Evolutionary conservation across 805 yeast genomes (phyloP), one percentile per base, ranked within the genome.

Genomic region (Kuraishia molischiana): DNA sequence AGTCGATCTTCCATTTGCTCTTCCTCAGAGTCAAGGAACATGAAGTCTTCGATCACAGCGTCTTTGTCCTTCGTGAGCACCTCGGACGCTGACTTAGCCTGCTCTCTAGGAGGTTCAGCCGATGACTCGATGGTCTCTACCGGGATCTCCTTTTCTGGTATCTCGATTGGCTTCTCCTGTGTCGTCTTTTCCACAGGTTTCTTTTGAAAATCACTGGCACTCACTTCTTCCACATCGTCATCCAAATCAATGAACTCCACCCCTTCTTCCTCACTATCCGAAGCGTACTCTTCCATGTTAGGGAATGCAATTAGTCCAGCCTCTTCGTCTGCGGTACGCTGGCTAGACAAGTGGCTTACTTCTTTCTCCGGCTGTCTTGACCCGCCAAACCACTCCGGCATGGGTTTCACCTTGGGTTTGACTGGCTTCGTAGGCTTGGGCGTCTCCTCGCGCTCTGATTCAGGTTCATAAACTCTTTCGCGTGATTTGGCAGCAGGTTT

Each of bases 11-110:
- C 68, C 3, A 86, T 54, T 17, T 75, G 73, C 26, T 75, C 77
- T 40, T 86, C 95, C 41, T 89, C 97, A 14, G 78, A 79, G 38
- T 84, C 87, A 19, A 76, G 77, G 52, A 81, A 81, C 38, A 75
- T 84, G 48, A 79, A 82, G 38, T 78, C 83, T 6, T 30, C 22
- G 43, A 35, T 32, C 10, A 22, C 26, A 11, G 26, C 26, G 11
- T 22, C 26, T 22, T 22, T 22, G 11, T 22, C 26, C 11, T 11
- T 22, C 11, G n/a, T n/a, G n/a, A n/a, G n/a, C n/a, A n/a, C n/a
- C n/a, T n/a, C n/a, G n/a, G n/a, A n/a, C n/a, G n/a, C n/a, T n/a
- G n/a, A n/a, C n/a, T n/a, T n/a, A n/a, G n/a, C n/a, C n/a, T n/a
- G n/a, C n/a, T n/a, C n/a, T n/a, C n/a, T n/a, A n/a, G n/a, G n/a